Conservation (phyloP, 202 grass and related monocot species). For the Hordeum pubiflorum region DNA sequence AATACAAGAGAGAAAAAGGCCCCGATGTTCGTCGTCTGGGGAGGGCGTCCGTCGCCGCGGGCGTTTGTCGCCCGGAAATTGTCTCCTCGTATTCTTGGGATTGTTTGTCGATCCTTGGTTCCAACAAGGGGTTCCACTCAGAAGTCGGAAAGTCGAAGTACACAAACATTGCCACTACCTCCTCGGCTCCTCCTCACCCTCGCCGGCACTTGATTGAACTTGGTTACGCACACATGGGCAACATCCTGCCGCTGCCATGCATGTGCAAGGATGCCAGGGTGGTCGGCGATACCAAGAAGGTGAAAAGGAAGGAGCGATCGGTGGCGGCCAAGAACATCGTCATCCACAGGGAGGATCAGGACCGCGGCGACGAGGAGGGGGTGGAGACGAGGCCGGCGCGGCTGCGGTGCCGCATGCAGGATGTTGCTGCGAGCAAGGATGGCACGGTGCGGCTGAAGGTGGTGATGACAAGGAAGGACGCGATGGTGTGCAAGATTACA, state of each 20-base stretch:
- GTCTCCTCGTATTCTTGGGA: too few relatives aligned
- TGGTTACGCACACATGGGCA: constrained; percentile 22
- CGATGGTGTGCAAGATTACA: not conserved
- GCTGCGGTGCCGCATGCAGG: not conserved
- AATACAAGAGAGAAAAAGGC: too few relatives aligned
- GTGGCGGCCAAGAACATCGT: not conserved
- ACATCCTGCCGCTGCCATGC: constrained; percentile 24
- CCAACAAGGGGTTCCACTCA: too few relatives aligned
- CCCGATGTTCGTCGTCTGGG: too few relatives aligned
- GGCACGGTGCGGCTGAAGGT: constrained; percentile 31
- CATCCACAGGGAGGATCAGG: not conserved
- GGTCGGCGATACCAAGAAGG: not conserved
- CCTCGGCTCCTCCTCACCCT: too few relatives aligned
- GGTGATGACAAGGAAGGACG: constrained; percentile 50
- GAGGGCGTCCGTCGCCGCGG: too few relatives aligned
- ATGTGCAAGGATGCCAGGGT: not conserved
- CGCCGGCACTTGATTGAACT: too few relatives aligned
- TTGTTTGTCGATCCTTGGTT: too few relatives aligned
- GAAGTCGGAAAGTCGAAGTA: too few relatives aligned
- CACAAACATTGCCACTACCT: too few relatives aligned
- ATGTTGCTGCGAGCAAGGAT: not conserved
- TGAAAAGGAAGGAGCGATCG: not conserved
- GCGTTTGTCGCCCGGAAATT: too few relatives aligned
- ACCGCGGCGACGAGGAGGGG: not conserved
- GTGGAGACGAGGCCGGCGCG: not conserved